Percentiles rank a stretch among this genome's conserved stretches.
These are phyloP conservation scores for Gossypium arboreum DNA, from an alignment of 345 rosid species.

Conservation along the genomic window DNA sequence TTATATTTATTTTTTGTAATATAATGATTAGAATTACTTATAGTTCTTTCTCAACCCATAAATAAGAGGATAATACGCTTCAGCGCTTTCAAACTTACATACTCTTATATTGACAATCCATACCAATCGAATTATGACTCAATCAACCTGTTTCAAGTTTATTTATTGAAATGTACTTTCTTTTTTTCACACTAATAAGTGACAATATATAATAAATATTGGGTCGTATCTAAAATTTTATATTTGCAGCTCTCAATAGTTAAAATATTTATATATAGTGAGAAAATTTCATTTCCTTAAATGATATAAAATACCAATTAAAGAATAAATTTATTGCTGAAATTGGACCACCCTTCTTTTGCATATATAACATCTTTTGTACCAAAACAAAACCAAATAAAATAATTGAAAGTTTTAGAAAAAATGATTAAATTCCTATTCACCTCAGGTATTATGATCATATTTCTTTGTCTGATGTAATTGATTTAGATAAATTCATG, in stretches of 20 bases:
- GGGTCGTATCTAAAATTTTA: too few relatives aligned
- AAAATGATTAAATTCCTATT: not conserved
- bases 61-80: rapidly evolving
- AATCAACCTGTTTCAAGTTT: too few relatives aligned
- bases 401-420: not conserved
- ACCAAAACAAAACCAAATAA: not conserved
- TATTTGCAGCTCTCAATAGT: too few relatives aligned
- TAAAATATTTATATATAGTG: too few relatives aligned
- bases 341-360: not conserved
- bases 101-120: rapidly evolving
- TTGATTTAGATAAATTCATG: too few relatives aligned
- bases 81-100: rapidly evolving
- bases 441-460: not conserved
- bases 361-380: not conserved
- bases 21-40: rapidly evolving
- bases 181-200: too few relatives aligned
- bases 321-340: not conserved
- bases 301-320: not conserved
- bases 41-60: rapidly evolving
- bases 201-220: not conserved
- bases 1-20: too few relatives aligned
- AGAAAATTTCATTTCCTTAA: not conserved
- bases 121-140: too few relatives aligned
- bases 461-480: too few relatives aligned
- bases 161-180: too few relatives aligned